Base-by-base conservation (phyloP, 2,329 filamentous ascomycete genomes). In the Talaromyces amestolkiae region DNA sequence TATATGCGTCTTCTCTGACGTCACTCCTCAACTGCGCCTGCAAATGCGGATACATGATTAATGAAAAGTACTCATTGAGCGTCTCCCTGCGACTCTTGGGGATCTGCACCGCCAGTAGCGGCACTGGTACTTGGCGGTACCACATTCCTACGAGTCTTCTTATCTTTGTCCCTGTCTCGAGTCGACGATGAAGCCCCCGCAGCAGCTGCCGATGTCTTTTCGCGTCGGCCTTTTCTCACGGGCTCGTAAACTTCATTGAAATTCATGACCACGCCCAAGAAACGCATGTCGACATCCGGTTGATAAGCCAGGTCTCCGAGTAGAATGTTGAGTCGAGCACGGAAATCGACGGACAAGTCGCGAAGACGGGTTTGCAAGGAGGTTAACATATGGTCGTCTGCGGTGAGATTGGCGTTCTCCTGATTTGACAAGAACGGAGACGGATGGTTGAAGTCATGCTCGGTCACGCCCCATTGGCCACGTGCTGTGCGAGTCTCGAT, bases 221-320 rank as follows among this genome's bases (percentile, higher is more conserved):
- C 72, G 43, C 75, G 73, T 66, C 84, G 80, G 79, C 88, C 24
- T 17, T 31, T 88, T 75, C 89, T 86, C 72, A 89, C 86, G 15
- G 92, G 91, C 78, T 91, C 87, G 78, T 98, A 98, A 31, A 96
- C 91, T 76, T 98, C 94, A 78, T 99, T 99, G 79, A 98, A 99
- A 79, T 98, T 99, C 92, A 99, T 98, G 47, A 95, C 91, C 56
- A 98, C 93, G 45, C 92, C 95, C 70, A 99, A 80, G 82, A 98
- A 98, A 63, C 94, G 86, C 88, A 99, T 92, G 77, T 99, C 95
- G 61, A 93, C 89, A 76, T 99, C 95, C 0, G 93, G 90, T 78
- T 98, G 94, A 79, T 96, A 94, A 9, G 92, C 91, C 68, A 99
- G 78, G 76, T 99, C 96, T 15, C 95, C 93, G 3, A 99, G 82